These are phyloP conservation scores for Gyromitra esculenta DNA, from an alignment of 2,329 filamentous ascomycete genomes.

Conservation along the genomic window DNA sequence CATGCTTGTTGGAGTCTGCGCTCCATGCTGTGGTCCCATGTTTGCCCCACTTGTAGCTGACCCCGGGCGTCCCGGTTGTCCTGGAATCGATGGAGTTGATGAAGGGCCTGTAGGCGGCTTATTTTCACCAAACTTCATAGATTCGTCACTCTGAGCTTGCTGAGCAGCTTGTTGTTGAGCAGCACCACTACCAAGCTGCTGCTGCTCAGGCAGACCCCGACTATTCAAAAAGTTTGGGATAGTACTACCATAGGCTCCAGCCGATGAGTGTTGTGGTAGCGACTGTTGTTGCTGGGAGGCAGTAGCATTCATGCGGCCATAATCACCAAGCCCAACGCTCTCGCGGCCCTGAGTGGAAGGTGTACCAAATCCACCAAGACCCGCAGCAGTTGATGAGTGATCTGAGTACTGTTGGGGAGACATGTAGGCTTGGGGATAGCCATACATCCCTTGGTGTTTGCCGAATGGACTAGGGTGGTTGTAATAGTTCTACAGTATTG, in stretches of 20 bases:
- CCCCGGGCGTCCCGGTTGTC: constrained; percentile 56
- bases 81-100: constrained; percentile 55
- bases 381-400: constrained; percentile 72
- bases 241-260: constrained; percentile 53
- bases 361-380: constrained; percentile 65
- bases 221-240: constrained; percentile 57
- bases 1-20: constrained; percentile 52
- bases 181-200: constrained; percentile 56
- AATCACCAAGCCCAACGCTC: constrained; percentile 54
- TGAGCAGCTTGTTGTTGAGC: constrained; percentile 56
- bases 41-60: constrained; percentile 55
- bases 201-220: constrained; percentile 56
- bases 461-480: constrained; percentile 65
- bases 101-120: constrained; percentile 58
- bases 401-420: constrained; percentile 67
- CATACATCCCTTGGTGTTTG: constrained; percentile 70
- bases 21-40: constrained; percentile 55
- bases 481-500: constrained; percentile 53
- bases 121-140: constrained; percentile 58
- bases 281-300: constrained; percentile 63
- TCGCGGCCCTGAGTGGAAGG: constrained; percentile 57
- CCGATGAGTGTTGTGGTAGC: constrained; percentile 57
- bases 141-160: constrained; percentile 56
- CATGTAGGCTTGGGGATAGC: constrained; percentile 70
- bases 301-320: constrained; percentile 58